Conservation (phyloP, 2,329 filamentous ascomycete species). For the Ascosphaera pollenicola region DNA sequence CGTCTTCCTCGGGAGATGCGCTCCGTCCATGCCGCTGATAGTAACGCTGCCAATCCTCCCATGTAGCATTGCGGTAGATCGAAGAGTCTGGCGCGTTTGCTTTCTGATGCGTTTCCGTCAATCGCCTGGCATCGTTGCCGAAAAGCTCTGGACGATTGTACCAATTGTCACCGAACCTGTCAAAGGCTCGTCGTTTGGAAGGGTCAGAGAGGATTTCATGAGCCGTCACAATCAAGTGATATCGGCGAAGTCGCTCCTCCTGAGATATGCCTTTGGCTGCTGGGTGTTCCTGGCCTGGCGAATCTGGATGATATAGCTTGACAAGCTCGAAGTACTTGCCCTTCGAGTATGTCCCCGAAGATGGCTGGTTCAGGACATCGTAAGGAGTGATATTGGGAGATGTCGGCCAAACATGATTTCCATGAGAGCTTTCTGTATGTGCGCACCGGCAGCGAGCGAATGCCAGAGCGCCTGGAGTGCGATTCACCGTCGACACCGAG, state of each 20-base stretch:
- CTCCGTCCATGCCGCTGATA: slow-evolving; percentile 30
- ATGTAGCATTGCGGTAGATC: slow-evolving; percentile 61
- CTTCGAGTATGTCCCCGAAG: slow-evolving; percentile 54
- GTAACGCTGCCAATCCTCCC: slow-evolving; percentile 94
- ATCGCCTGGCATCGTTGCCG: slow-evolving; percentile 9
- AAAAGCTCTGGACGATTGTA: slow-evolving; percentile 16
- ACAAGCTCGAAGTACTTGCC: slow-evolving; percentile 71
- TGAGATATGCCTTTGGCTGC: slow-evolving; percentile 29
- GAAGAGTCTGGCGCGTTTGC: slow-evolving; percentile 14
- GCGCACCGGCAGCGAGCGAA: not conserved
- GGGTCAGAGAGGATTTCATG: slow-evolving; percentile 75
- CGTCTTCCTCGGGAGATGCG: slow-evolving; percentile 24
- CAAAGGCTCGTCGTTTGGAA: slow-evolving; percentile 57
- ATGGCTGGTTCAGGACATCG: slow-evolving; percentile 51
- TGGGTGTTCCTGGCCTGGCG: slow-evolving; percentile 23
- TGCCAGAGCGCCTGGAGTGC: not conserved
- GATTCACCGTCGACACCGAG: not conserved
- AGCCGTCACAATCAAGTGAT: slow-evolving; percentile 68
- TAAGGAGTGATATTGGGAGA: slow-evolving; percentile 46
- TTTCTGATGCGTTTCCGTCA: slow-evolving; percentile 13
- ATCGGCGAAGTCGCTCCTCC: slow-evolving; percentile 57
- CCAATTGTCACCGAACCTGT: slow-evolving; percentile 68
- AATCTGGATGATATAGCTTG: slow-evolving; percentile 89
- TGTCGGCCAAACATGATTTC: slow-evolving; percentile 18
- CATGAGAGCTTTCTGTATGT: not conserved